A percentile compares a stretch with the other conserved stretches of the same genome.
Evolutionary conservation across 257 asterid species (phyloP).

Genomic region (Perilla frutescens): DNA sequence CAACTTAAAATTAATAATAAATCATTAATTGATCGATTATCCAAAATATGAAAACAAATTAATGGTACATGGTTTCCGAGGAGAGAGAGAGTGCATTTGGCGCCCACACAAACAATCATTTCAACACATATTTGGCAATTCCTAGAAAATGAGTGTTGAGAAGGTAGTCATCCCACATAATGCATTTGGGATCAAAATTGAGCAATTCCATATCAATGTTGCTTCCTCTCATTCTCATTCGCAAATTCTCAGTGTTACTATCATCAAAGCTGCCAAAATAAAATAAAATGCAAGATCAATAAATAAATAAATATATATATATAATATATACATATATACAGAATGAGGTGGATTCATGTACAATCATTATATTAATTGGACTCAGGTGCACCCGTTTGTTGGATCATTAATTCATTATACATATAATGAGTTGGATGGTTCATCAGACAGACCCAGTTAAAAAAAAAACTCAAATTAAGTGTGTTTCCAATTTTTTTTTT

Average conservation of each 20-base stretch:
- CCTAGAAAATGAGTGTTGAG: slow-evolving; percentile 50
- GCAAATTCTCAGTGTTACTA: slow-evolving; percentile 43
- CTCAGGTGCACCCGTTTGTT: too few relatives aligned
- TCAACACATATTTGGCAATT: slow-evolving; percentile 43
- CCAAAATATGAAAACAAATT: too few relatives aligned
- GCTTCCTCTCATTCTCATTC: slow-evolving; percentile 34
- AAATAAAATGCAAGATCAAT: background rate
- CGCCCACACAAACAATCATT: slow-evolving; percentile 6
- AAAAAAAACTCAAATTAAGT: too few relatives aligned
- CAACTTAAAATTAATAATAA: too few relatives aligned
- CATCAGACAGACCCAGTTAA: too few relatives aligned
- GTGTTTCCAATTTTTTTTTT: too few relatives aligned
- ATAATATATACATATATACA: too few relatives aligned
- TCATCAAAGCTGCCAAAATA: slow-evolving; percentile 48
- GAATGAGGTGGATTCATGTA: too few relatives aligned
- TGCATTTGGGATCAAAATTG: slow-evolving; percentile 52
- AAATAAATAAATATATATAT: background rate
- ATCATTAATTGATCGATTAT: too few relatives aligned
- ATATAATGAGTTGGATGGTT: background rate
- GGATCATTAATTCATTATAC: background rate
- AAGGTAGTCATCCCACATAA: slow-evolving; percentile 56
- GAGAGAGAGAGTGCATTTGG: background rate
- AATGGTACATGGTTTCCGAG: too few relatives aligned
- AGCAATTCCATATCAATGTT: slow-evolving; percentile 20
- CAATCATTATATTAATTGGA: too few relatives aligned